phyloP scores from a whole-genome alignment of 139 green algal genomes.

The Tetradesmus obliquus region DNA sequence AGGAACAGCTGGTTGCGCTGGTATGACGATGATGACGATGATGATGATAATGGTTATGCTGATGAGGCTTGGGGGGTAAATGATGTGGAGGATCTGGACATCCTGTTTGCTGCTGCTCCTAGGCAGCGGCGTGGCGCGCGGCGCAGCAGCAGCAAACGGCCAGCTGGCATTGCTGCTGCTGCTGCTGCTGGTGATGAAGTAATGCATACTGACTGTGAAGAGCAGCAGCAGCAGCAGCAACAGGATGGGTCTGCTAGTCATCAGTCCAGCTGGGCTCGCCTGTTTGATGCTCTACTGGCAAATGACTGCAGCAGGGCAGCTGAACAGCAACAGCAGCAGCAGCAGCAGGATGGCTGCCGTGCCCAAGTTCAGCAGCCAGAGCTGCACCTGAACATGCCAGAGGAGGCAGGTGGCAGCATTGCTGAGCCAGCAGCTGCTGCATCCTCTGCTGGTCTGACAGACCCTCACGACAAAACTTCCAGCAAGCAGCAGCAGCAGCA shows the following conservation, averaged over 20 bases:
- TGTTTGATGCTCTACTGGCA: background rate
- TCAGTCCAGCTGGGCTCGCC: background rate
- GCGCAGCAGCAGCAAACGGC: background rate
- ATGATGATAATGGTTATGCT: background rate
- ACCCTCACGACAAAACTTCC: background rate
- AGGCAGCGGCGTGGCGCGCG: slow-evolving; percentile 1
- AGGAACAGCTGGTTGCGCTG: background rate
- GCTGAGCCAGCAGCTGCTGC: background rate
- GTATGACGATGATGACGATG: background rate
- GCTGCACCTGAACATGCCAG: background rate
- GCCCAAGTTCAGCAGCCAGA: background rate
- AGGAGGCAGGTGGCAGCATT: background rate
- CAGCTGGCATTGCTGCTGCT: background rate
- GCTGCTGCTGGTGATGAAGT: background rate
- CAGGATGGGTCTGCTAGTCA: background rate
- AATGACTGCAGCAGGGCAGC: background rate
- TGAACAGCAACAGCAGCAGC: background rate
- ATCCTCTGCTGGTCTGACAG: background rate
- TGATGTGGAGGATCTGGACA: slow-evolving; percentile 31
- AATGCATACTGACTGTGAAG: background rate
- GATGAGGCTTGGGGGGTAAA: background rate
- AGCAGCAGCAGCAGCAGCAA: slow-evolving; percentile 23
- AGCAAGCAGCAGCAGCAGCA: background rate
- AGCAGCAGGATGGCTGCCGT: background rate
- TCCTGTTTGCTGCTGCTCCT: slow-evolving; percentile 26